Percentiles rank a stretch among this genome's conserved stretches.
Conservation (phyloP, 1,139 yeast species). For the Tardiomyces blankii region DNA sequence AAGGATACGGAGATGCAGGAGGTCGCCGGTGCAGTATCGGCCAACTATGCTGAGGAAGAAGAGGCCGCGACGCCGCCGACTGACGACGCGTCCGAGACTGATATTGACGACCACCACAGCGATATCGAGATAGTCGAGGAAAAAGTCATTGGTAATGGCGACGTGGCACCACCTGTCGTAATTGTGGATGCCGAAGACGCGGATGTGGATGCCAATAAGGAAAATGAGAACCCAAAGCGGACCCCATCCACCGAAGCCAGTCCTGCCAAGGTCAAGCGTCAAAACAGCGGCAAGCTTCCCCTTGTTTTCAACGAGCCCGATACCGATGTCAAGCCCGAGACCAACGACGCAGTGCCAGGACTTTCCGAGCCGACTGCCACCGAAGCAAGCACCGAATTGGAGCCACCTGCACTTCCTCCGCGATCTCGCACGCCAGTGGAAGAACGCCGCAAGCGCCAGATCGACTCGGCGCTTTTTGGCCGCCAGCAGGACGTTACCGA, state of each 20-base stretch:
- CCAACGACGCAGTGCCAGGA: too few relatives aligned
- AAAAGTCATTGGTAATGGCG: too few relatives aligned
- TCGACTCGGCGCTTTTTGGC: slow-evolving; percentile 37
- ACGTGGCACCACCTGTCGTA: too few relatives aligned
- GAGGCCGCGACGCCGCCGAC: background rate
- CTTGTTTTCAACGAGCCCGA: too few relatives aligned
- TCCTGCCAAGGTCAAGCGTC: background rate
- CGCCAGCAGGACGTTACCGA: slow-evolving; percentile 97
- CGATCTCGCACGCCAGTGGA: background rate
- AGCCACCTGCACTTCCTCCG: background rate
- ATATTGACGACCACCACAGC: background rate
- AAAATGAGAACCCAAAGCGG: slow-evolving; percentile 1
- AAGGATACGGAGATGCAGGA: too few relatives aligned
- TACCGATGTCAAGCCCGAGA: too few relatives aligned
- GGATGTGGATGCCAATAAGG: slow-evolving; percentile 4
- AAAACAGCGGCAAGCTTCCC: too few relatives aligned
- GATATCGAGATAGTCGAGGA: background rate
- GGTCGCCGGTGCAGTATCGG: too few relatives aligned
- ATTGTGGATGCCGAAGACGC: slow-evolving; percentile 7
- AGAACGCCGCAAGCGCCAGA: slow-evolving; percentile 9
- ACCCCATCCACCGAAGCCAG: slow-evolving; percentile 1
- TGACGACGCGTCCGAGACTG: background rate
- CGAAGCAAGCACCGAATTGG: background rate
- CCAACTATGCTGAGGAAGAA: too few relatives aligned
- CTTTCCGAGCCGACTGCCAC: too few relatives aligned